Evolutionary conservation across 2,329 filamentous ascomycete genomes (phyloP).

Genomic region (Tricladium varicosporioides): DNA sequence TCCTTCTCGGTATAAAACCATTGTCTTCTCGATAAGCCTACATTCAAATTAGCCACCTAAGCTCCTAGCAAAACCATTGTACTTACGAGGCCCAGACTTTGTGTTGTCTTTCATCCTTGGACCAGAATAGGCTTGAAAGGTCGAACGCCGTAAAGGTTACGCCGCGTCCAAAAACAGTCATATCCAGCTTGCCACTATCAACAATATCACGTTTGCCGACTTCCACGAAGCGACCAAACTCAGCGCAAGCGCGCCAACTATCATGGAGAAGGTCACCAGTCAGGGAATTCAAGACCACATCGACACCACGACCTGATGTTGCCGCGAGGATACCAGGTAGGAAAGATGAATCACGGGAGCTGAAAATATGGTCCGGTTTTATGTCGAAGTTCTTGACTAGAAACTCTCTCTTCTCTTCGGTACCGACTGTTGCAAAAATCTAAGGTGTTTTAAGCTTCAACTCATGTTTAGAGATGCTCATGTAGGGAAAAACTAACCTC

Average conservation of each 20-base stretch:
- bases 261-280: conserved; percentile 21
- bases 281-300: conserved; percentile 28
- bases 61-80: background rate
- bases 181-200: conserved; percentile 23
- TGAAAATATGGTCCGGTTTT: conserved; percentile 7
- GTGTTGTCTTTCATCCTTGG: background rate
- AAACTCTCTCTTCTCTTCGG: conserved; percentile 7
- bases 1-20: conserved; percentile 4
- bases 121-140: conserved; percentile 18
- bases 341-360: conserved; percentile 20
- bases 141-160: conserved; percentile 18
- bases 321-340: conserved; percentile 16
- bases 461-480: no score
- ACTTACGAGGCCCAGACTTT: conserved; percentile 3
- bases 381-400: conserved; percentile 4
- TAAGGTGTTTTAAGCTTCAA: no score
- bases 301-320: conserved; percentile 26
- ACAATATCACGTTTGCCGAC: conserved; percentile 36
- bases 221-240: conserved; percentile 38
- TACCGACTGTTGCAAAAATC: no score
- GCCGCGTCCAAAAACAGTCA: conserved; percentile 29
- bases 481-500: no score
- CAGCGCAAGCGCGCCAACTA: conserved; percentile 35
- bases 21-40: background rate
- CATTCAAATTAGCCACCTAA: background rate